phyloP scores from a whole-genome alignment of 306 rosid species.

The Neltuma alba region DNA sequence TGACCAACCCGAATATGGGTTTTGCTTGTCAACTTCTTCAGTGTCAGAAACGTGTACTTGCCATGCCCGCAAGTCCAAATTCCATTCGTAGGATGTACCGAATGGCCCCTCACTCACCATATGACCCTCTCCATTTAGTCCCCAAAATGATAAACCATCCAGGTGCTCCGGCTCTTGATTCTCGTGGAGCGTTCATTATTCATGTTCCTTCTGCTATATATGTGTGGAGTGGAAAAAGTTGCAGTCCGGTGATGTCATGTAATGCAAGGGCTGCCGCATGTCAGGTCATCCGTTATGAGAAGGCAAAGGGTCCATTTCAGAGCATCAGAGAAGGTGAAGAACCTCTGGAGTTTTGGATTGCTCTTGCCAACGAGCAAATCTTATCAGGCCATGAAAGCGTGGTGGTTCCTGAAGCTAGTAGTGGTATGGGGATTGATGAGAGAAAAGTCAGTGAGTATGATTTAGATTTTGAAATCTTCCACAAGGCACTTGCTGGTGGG shows the following conservation, averaged over 20 bases:
- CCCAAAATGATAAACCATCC: conserved; percentile 72
- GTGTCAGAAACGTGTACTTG: conserved; percentile 96
- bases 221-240: conserved; percentile 75
- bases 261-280: conserved; percentile 66
- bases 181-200: conserved; percentile 89
- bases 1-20: conserved; percentile 91
- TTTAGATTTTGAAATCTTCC: conserved; percentile 77
- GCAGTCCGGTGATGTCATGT: conserved; percentile 57
- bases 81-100: conserved; percentile 81
- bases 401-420: conserved; percentile 26
- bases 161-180: conserved; percentile 68
- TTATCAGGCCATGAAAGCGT: conserved; percentile 41
- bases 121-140: conserved; percentile 92
- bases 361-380: conserved; percentile 52
- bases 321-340: conserved; percentile 69
- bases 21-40: conserved; percentile 87
- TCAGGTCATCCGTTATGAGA: conserved; percentile 85
- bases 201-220: conserved; percentile 83
- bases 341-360: conserved; percentile 78
- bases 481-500: conserved; percentile 86
- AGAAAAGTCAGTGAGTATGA: conserved; percentile 73
- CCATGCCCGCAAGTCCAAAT: conserved; percentile 79
- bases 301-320: conserved; percentile 58
- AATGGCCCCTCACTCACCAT: conserved; percentile 93
- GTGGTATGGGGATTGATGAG: neutral